Percentiles rank a stretch among this genome's conserved stretches.
Conservation (phyloP, 768 basidiomycete genomes). For the Leucocoprinus sp. region DNA sequence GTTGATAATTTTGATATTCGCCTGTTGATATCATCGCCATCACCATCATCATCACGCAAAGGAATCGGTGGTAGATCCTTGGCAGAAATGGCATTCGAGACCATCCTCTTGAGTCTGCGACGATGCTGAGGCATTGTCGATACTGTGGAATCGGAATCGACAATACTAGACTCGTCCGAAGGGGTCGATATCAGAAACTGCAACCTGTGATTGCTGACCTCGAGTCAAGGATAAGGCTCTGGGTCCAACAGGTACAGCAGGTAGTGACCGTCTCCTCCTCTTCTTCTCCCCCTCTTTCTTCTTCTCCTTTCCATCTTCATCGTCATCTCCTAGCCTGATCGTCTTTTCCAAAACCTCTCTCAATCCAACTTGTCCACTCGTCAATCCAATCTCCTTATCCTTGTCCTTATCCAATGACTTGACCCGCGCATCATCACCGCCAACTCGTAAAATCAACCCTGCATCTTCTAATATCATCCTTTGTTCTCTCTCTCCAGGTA, state of each 20-base stretch:
- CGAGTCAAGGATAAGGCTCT: no score
- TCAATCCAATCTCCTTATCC: constrained; percentile 19
- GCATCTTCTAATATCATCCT: constrained; percentile 83
- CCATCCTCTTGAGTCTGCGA: background rate
- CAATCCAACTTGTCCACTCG: background rate
- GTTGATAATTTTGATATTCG: background rate
- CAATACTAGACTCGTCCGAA: no score
- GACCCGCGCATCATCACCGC: constrained; percentile 46
- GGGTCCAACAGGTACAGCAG: constrained; percentile 9
- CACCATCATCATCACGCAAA: background rate
- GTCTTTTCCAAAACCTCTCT: constrained; percentile 5
- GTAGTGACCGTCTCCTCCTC: constrained; percentile 12
- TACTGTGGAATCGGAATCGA: background rate
- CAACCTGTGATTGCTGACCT: no score
- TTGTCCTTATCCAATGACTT: constrained; percentile 31
- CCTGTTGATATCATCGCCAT: background rate
- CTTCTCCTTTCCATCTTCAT: constrained; percentile 2
- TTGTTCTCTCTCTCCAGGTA: constrained; percentile 68
- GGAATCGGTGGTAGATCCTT: constrained; percentile 6
- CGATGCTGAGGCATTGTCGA: background rate
- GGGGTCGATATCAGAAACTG: background rate
- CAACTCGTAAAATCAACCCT: constrained; percentile 68
- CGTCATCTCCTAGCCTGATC: background rate
- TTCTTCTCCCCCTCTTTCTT: constrained; percentile 6
- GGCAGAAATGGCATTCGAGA: background rate